phyloP scores from a whole-genome alignment of 2,329 filamentous ascomycete species.

The Diaporthe velutina region DNA sequence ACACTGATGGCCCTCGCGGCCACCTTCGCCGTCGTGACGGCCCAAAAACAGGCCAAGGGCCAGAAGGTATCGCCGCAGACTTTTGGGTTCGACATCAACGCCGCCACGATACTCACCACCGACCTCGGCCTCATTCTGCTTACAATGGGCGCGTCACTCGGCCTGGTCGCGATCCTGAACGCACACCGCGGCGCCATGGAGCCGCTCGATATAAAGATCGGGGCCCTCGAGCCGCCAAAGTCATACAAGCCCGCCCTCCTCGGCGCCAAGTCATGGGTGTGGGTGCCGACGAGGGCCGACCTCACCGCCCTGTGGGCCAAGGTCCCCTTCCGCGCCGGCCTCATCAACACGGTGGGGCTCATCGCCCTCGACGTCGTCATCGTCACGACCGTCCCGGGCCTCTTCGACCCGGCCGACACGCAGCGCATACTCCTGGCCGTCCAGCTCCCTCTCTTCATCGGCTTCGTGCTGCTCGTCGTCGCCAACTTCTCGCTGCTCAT shows the following conservation, averaged over 20 bases:
- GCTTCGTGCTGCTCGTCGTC: slow-evolving; percentile 11
- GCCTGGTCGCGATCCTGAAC: slow-evolving; percentile 18
- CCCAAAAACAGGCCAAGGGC: not conserved
- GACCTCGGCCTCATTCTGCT: slow-evolving; percentile 20
- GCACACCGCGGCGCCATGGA: slow-evolving; percentile 24
- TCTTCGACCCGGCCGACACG: slow-evolving; percentile 16
- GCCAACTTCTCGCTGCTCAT: slow-evolving; percentile 9
- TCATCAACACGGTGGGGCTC: slow-evolving; percentile 22
- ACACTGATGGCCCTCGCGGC: slow-evolving; percentile 24
- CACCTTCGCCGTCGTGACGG: not conserved
- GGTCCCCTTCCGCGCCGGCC: slow-evolving; percentile 15
- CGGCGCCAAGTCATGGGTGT: slow-evolving; percentile 16
- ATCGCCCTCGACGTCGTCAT: slow-evolving; percentile 12
- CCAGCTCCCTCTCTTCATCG: slow-evolving; percentile 10
- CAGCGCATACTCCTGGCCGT: not conserved
- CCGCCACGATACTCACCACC: slow-evolving; percentile 4
- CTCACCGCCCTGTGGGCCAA: slow-evolving; percentile 19
- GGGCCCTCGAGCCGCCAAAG: slow-evolving; percentile 19
- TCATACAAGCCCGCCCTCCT: slow-evolving; percentile 16
- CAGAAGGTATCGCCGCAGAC: not conserved
- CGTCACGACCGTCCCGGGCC: slow-evolving; percentile 10
- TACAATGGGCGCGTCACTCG: not conserved
- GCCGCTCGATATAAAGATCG: slow-evolving; percentile 19
- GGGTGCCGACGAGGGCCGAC: slow-evolving; percentile 7
- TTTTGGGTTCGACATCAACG: not conserved